Percentiles rank a stretch among this genome's conserved stretches.
phyloP scores from a whole-genome alignment of 768 basidiomycete species.

The Coprinopsis cinerea region DNA sequence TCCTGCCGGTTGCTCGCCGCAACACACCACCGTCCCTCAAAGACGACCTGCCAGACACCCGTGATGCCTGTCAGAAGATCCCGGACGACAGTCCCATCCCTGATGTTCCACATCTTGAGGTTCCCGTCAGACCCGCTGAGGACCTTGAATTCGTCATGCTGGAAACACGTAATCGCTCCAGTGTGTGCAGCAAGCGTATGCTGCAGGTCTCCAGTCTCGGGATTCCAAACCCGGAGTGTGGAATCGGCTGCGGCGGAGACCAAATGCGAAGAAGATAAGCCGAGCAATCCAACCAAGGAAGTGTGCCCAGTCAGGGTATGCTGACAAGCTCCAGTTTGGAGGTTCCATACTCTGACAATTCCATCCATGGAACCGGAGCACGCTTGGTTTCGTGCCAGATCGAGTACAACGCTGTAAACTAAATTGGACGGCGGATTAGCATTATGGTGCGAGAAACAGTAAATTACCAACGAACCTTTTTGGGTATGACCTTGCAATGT shows the following conservation, averaged over 20 bases:
- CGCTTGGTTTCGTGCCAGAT: conserved; percentile 79
- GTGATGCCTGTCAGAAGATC: conserved; percentile 89
- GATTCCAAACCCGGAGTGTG: conserved; percentile 92
- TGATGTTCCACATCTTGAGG: conserved; percentile 96
- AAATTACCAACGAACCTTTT: conserved; percentile 55
- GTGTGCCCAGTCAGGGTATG: conserved; percentile 87
- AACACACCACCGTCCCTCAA: conserved; percentile 91
- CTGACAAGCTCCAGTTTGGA: conserved; percentile 73
- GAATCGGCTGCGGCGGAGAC: conserved; percentile 97
- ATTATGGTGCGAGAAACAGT: conserved; percentile 1
- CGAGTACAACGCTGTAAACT: conserved; percentile 96
- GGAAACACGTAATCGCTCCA: conserved; percentile 99
- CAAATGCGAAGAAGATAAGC: conserved; percentile 81
- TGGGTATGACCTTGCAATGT: conserved; percentile 83
- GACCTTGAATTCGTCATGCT: conserved; percentile 97
- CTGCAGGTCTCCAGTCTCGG: conserved; percentile 70
- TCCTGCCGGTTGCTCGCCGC: conserved; percentile 84
- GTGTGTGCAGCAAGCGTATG: conserved; percentile 87
- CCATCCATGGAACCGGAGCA: conserved; percentile 99
- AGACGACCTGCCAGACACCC: conserved; percentile 97
- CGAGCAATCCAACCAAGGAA: conserved; percentile 90
- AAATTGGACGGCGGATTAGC: not conserved
- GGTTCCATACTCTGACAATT: conserved; percentile 92
- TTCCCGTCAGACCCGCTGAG: conserved; percentile 93
- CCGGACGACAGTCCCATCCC: conserved; percentile 78